Percentiles rank a stretch among this genome's conserved stretches.
phyloP scores from a whole-genome alignment of 768 basidiomycete species.

The Gloeostereum incarnatum region DNA sequence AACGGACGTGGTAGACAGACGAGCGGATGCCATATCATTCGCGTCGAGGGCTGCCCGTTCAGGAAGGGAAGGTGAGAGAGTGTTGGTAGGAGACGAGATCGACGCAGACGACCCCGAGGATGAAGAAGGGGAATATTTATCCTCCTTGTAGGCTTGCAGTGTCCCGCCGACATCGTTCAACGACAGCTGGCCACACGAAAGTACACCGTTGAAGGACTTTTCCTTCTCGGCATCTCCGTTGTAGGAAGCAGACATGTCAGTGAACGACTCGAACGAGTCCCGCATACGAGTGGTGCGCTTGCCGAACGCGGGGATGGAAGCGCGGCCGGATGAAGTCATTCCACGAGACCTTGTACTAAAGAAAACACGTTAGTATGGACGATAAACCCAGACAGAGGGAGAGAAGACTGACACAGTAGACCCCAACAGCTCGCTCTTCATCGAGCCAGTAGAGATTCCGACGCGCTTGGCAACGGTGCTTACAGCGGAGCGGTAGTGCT shows the following conservation, averaged over 20 bases:
- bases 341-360: too few species aligned
- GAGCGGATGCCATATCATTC: too few species aligned
- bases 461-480: slow-evolving; percentile 27
- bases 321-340: too few species aligned
- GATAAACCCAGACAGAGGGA: slow-evolving; percentile 13
- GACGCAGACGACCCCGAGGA: slow-evolving; percentile 22
- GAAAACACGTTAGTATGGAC: too few species aligned
- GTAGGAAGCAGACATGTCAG: slow-evolving; percentile 29
- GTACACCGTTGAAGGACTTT: slow-evolving; percentile 19
- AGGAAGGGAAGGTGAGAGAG: too few species aligned
- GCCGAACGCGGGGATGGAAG: slow-evolving; percentile 35
- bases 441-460: slow-evolving; percentile 17
- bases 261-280: slow-evolving; percentile 39
- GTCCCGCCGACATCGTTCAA: slow-evolving; percentile 29
- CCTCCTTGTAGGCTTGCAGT: slow-evolving; percentile 24
- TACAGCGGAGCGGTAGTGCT: slow-evolving; percentile 35
- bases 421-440: too few species aligned
- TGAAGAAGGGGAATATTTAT: slow-evolving; percentile 22
- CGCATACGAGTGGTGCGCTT: slow-evolving; percentile 34
- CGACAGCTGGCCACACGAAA: slow-evolving; percentile 25
- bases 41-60: too few species aligned
- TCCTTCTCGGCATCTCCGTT: too few species aligned
- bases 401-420: slow-evolving; percentile 13
- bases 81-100: slow-evolving; percentile 3
- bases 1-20: too few species aligned